These are phyloP conservation scores for Aspergillus chevalieri DNA, from an alignment of 2,329 filamentous ascomycete genomes.

Conservation along the genomic window DNA sequence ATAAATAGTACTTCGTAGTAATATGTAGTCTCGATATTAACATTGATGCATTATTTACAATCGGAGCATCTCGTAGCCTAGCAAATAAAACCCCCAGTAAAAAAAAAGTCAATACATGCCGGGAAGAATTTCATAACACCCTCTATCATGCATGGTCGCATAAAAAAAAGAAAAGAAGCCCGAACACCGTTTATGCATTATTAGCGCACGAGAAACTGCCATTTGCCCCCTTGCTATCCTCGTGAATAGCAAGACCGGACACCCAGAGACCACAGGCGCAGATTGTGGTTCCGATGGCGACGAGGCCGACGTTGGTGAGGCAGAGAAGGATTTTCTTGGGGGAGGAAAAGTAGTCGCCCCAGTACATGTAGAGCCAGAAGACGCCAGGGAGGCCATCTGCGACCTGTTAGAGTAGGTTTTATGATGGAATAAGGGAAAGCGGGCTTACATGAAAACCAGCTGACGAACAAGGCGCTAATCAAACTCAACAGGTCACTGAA, in stretches of 20 bases:
- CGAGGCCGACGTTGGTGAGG: constrained; percentile 16
- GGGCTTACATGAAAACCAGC: constrained; percentile 53
- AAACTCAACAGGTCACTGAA: constrained; percentile 61
- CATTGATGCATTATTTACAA: too few species aligned
- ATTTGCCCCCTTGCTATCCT: constrained; percentile 14
- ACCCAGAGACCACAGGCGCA: constrained; percentile 23
- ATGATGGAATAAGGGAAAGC: background rate
- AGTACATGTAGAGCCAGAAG: constrained; percentile 32
- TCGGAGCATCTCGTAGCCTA: too few species aligned
- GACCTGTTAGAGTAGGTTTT: constrained; percentile 1
- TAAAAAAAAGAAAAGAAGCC: background rate
- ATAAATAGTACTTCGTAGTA: too few species aligned
- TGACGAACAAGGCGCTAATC: constrained; percentile 55
- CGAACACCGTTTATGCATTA: constrained; percentile 9
- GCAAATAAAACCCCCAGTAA: background rate
- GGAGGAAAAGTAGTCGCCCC: constrained; percentile 24
- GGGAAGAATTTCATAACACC: background rate
- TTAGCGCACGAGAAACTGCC: constrained; percentile 22
- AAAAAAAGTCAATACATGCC: background rate
- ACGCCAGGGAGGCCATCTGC: constrained; percentile 17
- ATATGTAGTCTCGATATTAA: too few species aligned
- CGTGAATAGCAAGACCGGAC: constrained; percentile 21
- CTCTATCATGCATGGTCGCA: background rate
- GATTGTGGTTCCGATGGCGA: constrained; percentile 17
- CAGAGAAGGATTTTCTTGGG: constrained; percentile 24